These are phyloP conservation scores for Hypomyces rosellus DNA, from an alignment of 2,329 filamentous ascomycete species.

Conservation along the genomic window DNA sequence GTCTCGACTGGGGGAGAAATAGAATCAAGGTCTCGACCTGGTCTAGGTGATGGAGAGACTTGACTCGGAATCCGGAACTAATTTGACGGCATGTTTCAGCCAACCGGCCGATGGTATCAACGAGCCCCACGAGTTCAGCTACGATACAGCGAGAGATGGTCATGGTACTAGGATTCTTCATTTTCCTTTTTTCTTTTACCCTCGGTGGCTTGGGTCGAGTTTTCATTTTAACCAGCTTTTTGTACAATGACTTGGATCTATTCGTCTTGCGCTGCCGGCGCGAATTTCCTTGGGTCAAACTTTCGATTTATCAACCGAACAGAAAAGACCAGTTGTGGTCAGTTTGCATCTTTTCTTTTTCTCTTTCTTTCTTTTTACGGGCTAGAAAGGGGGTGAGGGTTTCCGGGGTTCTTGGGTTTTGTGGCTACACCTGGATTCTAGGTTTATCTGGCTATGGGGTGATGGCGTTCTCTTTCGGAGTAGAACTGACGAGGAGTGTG, in stretches of 20 bases:
- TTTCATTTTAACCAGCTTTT: neutral
- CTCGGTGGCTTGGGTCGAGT: neutral
- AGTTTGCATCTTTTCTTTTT: neutral
- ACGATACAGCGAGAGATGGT: neutral
- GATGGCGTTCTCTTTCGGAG: neutral
- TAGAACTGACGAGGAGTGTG: constrained; percentile 3
- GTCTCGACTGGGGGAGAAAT: constrained; percentile 1
- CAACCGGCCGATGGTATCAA: constrained; percentile 3
- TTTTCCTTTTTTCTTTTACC: neutral
- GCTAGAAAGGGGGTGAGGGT: neutral
- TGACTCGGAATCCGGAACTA: constrained; percentile 1
- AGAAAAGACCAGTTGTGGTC: neutral
- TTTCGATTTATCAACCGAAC: neutral
- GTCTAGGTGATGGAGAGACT: constrained; percentile 6
- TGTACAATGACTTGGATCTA: constrained; percentile 4
- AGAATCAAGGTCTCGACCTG: constrained; percentile 7
- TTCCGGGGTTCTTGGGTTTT: no score
- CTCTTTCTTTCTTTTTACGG: neutral
- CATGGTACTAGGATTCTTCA: neutral
- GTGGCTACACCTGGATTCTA: neutral
- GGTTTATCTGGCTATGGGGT: neutral
- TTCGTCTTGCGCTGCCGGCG: constrained; percentile 2
- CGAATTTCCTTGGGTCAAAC: neutral
- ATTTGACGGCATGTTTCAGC: constrained; percentile 2
- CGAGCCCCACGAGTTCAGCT: constrained; percentile 1